Evolutionary conservation across 108 stramenopile genomes (phyloP).

Genomic region (Skeletonema tropicum): DNA sequence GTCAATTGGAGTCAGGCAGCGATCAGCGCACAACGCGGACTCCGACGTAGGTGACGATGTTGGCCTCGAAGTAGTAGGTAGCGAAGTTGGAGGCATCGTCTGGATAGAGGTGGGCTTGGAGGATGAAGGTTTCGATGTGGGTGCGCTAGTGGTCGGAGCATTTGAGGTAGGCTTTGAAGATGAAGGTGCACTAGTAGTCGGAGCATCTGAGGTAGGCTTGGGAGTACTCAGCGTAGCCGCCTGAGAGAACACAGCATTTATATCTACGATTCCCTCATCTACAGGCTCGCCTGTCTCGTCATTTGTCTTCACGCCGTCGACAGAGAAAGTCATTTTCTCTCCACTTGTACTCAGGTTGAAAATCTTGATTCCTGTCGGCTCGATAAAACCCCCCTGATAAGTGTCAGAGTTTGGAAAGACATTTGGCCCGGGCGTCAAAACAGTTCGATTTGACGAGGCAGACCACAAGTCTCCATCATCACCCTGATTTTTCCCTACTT

Average conservation of each 20-base stretch:
- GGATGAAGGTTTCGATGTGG: conserved; percentile 11
- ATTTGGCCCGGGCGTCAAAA: conserved; percentile 21
- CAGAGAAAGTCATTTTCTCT: conserved; percentile 37
- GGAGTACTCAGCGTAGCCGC: neutral
- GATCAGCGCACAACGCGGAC: conserved; percentile 11
- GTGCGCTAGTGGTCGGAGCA: neutral
- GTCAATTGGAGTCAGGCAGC: conserved; percentile 28
- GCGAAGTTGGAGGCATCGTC: conserved; percentile 7
- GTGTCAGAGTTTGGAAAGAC: conserved; percentile 67
- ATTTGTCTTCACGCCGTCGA: conserved; percentile 7
- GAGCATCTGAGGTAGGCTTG: neutral
- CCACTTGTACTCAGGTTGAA: conserved; percentile 29
- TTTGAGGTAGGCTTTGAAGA: no score
- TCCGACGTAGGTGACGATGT: conserved; percentile 14
- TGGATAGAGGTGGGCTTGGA: neutral
- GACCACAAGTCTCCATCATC: conserved; percentile 59
- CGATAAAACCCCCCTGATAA: conserved; percentile 54
- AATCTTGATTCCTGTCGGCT: conserved; percentile 48
- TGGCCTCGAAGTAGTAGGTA: conserved; percentile 7
- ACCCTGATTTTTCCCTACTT: conserved; percentile 57
- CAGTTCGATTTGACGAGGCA: conserved; percentile 27
- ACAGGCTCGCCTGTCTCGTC: neutral
- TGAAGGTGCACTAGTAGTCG: neutral
- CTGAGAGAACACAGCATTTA: neutral
- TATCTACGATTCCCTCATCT: neutral